Percentiles rank a stretch among this genome's conserved stretches.
These are phyloP conservation scores for Endocalyx cinctus DNA, from an alignment of 2,329 filamentous ascomycete genomes.

Conservation along the genomic window DNA sequence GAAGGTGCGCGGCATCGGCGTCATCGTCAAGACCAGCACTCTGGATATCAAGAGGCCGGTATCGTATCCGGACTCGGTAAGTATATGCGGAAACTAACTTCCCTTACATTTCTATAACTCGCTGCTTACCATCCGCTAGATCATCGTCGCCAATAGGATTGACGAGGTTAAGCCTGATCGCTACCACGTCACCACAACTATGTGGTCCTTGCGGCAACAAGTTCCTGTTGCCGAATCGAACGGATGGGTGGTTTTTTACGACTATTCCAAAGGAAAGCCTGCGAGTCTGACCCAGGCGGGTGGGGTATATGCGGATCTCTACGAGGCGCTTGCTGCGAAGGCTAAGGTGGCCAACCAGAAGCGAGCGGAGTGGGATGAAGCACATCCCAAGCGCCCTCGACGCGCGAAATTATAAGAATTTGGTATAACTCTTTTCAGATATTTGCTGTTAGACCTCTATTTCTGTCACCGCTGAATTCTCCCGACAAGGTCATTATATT, in stretches of 20 bases:
- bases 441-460: too few species aligned
- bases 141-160: slow-evolving; percentile 10
- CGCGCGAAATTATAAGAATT: slow-evolving; percentile 5
- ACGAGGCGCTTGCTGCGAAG: slow-evolving; percentile 5
- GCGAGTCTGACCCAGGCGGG: slow-evolving; percentile 8
- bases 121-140: slow-evolving; percentile 6
- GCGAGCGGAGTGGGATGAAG: slow-evolving; percentile 4
- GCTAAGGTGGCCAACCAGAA: slow-evolving; percentile 4
- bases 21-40: slow-evolving; percentile 7
- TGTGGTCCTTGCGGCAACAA: slow-evolving; percentile 10
- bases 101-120: too few species aligned
- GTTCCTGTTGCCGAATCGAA: slow-evolving; percentile 6
- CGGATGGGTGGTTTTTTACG: slow-evolving; percentile 11
- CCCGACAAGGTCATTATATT: too few species aligned
- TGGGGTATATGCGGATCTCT: slow-evolving; percentile 9
- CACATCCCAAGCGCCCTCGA: slow-evolving; percentile 5
- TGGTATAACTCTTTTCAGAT: too few species aligned
- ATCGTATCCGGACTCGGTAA: slow-evolving; percentile 11
- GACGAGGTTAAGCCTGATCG: slow-evolving; percentile 10
- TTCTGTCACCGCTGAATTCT: too few species aligned
- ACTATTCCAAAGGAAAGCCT: slow-evolving; percentile 9
- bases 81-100: too few species aligned
- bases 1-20: slow-evolving; percentile 8
- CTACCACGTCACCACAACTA: slow-evolving; percentile 10
- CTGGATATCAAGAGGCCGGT: slow-evolving; percentile 10